Percentiles rank a stretch among this genome's conserved stretches.
Evolutionary conservation across 192 early-diverging fungal genomes (phyloP).

Genomic region (Coemansia pectinata): DNA sequence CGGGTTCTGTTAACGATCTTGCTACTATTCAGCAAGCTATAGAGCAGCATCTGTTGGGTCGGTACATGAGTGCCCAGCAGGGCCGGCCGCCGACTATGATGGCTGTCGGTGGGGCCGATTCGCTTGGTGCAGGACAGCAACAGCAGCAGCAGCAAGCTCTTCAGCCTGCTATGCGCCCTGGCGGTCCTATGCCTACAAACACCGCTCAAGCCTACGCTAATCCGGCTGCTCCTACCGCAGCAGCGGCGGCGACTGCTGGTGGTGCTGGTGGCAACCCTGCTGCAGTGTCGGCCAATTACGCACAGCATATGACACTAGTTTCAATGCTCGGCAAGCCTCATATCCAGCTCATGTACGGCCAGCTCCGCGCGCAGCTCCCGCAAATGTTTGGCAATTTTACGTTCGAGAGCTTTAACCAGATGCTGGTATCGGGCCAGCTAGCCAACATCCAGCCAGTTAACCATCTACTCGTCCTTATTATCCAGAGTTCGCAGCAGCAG

Average conservation of each 20-base stretch:
- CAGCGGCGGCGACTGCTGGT: not conserved
- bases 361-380: constrained; percentile 21
- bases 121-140: not conserved
- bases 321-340: constrained; percentile 20
- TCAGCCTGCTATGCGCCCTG: not conserved
- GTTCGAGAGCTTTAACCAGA: constrained; percentile 28
- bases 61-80: not conserved
- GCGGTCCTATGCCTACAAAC: not conserved
- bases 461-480: constrained; percentile 11
- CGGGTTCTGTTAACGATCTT: constrained; percentile 6
- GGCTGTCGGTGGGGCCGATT: not conserved
- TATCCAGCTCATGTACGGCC: constrained; percentile 21
- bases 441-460: constrained; percentile 21
- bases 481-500: constrained; percentile 13
- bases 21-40: not conserved
- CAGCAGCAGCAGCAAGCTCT: not conserved
- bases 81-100: not conserved
- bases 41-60: not conserved
- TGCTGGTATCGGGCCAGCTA: constrained; percentile 21
- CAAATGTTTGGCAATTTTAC: constrained; percentile 27
- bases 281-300: not conserved
- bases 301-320: constrained; percentile 32
- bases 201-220: constrained; percentile 14
- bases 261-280: not conserved
- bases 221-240: not conserved